These are phyloP conservation scores for Phialophora verrucosa DNA, from an alignment of 2,329 filamentous ascomycete genomes.

Conservation along the genomic window DNA sequence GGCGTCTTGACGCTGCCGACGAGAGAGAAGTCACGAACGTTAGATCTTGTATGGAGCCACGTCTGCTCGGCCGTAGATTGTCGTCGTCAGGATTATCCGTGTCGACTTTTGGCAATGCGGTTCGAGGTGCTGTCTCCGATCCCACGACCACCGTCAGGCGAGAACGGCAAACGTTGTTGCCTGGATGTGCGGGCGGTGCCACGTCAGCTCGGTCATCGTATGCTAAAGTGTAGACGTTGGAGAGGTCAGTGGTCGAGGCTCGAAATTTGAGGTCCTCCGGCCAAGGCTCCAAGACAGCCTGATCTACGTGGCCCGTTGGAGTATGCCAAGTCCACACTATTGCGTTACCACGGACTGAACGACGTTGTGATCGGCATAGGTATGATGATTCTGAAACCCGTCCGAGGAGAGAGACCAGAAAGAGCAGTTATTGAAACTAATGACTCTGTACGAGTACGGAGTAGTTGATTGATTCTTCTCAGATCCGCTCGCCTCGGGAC, in stretches of 20 bases:
- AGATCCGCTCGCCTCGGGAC: neutral
- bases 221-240: neutral
- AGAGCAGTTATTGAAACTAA: neutral
- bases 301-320: constrained; percentile 12
- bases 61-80: neutral
- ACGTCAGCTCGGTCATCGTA: neutral
- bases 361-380: constrained; percentile 10
- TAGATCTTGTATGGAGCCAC: neutral
- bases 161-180: neutral
- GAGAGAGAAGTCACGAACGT: neutral
- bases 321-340: constrained; percentile 15
- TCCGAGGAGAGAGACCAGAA: neutral
- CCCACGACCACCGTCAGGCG: neutral
- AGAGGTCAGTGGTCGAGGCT: neutral
- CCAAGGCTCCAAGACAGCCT: constrained; percentile 36
- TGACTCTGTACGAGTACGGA: too few species aligned
- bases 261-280: constrained; percentile 16
- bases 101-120: neutral
- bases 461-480: neutral
- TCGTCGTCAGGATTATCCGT: neutral
- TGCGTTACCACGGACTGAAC: neutral
- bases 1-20: neutral
- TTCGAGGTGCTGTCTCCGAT: neutral
- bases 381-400: neutral
- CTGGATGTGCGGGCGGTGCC: neutral